Evolutionary conservation across 106 monocot species (phyloP).

Genomic region (Dioscorea zingiberensis): DNA sequence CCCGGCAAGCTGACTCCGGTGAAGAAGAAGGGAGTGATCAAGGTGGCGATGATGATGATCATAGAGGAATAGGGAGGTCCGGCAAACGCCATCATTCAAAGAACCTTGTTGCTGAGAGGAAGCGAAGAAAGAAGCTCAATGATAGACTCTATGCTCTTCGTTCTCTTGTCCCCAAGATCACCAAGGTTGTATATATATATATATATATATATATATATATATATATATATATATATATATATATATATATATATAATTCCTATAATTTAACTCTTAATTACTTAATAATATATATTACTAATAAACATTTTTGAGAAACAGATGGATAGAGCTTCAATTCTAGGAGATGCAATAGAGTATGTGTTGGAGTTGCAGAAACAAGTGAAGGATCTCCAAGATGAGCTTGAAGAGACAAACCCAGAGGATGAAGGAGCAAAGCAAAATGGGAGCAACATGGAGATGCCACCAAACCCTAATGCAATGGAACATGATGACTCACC

Average conservation of each 20-base stretch:
- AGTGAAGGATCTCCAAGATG: conserved; percentile 58
- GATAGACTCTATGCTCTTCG: conserved; percentile 65
- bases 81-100: conserved; percentile 61
- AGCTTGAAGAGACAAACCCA: conserved; percentile 54
- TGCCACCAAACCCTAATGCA: neutral
- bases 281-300: neutral
- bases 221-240: neutral
- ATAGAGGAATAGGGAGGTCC: conserved; percentile 14
- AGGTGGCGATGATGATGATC: conserved; percentile 54
- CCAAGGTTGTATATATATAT: conserved; percentile 37
- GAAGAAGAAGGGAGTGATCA: conserved; percentile 50
- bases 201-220: neutral
- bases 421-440: conserved; percentile 28
- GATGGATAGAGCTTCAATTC: conserved; percentile 87
- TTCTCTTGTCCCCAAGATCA: conserved; percentile 85
- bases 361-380: conserved; percentile 58
- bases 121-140: conserved; percentile 93
- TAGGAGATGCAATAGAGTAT: conserved; percentile 73
- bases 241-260: neutral
- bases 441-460: conserved; percentile 30
- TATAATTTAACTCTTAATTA: neutral
- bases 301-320: conserved; percentile 4
- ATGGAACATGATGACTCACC: conserved; percentile 29
- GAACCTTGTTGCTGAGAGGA: conserved; percentile 86
- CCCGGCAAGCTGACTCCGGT: conserved; percentile 29